Conservation (phyloP, 345 rosid genomes). For the Orychophragmus violaceus region DNA sequence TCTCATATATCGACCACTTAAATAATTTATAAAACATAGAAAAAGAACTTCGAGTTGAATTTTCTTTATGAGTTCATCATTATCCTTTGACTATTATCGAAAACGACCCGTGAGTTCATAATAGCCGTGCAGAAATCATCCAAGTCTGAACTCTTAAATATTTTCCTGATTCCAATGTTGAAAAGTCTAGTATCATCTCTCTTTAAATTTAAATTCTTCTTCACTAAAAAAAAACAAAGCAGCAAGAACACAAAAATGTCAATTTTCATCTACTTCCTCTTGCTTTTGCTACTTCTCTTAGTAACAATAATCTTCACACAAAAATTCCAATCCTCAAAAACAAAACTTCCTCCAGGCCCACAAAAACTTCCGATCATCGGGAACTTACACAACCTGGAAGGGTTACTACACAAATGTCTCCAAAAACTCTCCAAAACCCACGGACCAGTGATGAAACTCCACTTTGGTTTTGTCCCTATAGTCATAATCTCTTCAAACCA, state of each 20-base stretch:
- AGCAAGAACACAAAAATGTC: conserved; percentile 11
- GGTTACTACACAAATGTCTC: conserved; percentile 21
- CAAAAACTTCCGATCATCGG: conserved; percentile 32
- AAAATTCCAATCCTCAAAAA: conserved; percentile 6
- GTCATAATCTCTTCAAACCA: conserved; percentile 26
- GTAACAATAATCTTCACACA: conserved; percentile 1
- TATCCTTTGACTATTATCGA: not conserved
- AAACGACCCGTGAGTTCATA: not conserved
- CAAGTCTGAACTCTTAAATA: not conserved
- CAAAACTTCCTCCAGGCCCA: conserved; percentile 25
- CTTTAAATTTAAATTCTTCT: not conserved
- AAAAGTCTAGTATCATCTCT: conserved; percentile 11
- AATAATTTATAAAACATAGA: too few relatives aligned
- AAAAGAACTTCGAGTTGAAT: not conserved
- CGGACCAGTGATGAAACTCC: conserved; percentile 30
- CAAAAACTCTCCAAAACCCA: conserved; percentile 8
- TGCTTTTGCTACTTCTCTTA: conserved; percentile 13
- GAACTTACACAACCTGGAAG: conserved; percentile 26
- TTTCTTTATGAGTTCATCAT: not conserved
- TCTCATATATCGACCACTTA: not conserved
- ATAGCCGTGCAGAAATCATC: conserved; percentile 5
- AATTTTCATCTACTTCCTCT: conserved; percentile 11
- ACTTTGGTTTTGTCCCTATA: conserved; percentile 18
- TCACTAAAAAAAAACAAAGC: not conserved
- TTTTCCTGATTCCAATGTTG: not conserved